phyloP scores from a whole-genome alignment of 192 early-diverging fungal species.

The Pilaira anomala region DNA sequence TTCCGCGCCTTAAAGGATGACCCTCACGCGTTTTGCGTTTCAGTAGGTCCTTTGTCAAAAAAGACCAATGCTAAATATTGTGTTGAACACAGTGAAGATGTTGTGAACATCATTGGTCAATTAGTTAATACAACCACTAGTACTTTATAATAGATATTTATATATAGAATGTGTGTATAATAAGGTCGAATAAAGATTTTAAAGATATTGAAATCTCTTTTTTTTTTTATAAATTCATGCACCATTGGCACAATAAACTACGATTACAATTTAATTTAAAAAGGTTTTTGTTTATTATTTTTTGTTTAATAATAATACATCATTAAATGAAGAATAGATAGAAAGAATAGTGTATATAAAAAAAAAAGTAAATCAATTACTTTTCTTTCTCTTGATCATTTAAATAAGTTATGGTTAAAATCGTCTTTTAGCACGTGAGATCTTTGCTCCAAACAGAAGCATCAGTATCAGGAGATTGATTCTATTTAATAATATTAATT shows the following conservation, averaged over 20 bases:
- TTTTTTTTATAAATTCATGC: too few species aligned
- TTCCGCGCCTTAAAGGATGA: constrained; percentile 63
- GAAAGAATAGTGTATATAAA: not conserved
- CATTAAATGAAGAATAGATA: not conserved
- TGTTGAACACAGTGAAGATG: constrained; percentile 65
- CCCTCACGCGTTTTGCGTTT: constrained; percentile 54
- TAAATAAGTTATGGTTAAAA: too few species aligned
- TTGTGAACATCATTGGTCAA: constrained; percentile 47
- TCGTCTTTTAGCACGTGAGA: not conserved
- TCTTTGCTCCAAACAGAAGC: not conserved
- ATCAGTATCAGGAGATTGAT: constrained; percentile 1
- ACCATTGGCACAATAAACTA: too few species aligned
- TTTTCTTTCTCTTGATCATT: constrained; percentile 1
- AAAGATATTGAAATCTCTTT: too few species aligned
- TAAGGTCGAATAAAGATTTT: too few species aligned
- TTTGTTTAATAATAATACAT: not conserved
- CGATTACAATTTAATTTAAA: too few species aligned
- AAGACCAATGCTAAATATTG: constrained; percentile 84
- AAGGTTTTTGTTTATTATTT: not conserved
- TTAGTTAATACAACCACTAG: constrained; percentile 19
- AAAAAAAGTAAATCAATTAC: not conserved
- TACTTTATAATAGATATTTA: constrained; percentile 13
- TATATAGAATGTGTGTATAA: too few species aligned
- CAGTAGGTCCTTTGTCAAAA: constrained; percentile 80
- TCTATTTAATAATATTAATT: constrained; percentile 1